Base-by-base conservation (phyloP, 1,139 yeast species). In the Saccharomyces hybrid region DNA sequence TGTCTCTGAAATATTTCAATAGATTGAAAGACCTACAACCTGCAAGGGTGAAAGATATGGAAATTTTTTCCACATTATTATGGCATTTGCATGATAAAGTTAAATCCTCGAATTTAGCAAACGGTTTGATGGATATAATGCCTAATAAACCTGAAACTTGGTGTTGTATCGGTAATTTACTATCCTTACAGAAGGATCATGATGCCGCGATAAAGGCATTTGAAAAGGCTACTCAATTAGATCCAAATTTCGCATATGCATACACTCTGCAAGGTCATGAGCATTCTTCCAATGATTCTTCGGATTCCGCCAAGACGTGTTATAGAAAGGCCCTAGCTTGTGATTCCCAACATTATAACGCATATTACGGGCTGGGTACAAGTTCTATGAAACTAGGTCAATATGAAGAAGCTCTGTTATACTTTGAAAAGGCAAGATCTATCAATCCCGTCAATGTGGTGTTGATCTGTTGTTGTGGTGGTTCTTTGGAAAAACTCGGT, bases 351-450 rank as follows among this genome's bases (percentile, higher is more conserved):
- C 97, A 90, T 69, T 93, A 91, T 70, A 93, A 93, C 71, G 98
- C 99, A 0, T 83, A 93, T 66, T 95, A 93, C 66, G 99, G 99
- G 25, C 80, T 95, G 56, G 99, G 99, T 6, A 90, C 90, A 95
- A 95, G 91, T 44, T 88, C 86, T 69, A 79, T 90, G 69, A 88
- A 90, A 63, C 73, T 90, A 53, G 98, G 97, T 3, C 91, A 89
- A 64, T 83, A 83, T 63, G 83, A 80, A 48, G 83, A 84, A 65
- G 97, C 99, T 0, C 93, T 90, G 63, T 80, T 83, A 58, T 96
- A 90, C 70, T 90, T 93, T 74, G 76, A 89, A 52, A 87, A 86
- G 64, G 99, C 99, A 0, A 82, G 88, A 19, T 81, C 86, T 46
- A 88, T 93, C 54, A 93, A 93, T 66, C 97, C 98, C 0, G 85